These are phyloP conservation scores for Nannizziopsis arthrosporioides DNA, from an alignment of 2,329 filamentous ascomycete genomes.

Conservation along the genomic window DNA sequence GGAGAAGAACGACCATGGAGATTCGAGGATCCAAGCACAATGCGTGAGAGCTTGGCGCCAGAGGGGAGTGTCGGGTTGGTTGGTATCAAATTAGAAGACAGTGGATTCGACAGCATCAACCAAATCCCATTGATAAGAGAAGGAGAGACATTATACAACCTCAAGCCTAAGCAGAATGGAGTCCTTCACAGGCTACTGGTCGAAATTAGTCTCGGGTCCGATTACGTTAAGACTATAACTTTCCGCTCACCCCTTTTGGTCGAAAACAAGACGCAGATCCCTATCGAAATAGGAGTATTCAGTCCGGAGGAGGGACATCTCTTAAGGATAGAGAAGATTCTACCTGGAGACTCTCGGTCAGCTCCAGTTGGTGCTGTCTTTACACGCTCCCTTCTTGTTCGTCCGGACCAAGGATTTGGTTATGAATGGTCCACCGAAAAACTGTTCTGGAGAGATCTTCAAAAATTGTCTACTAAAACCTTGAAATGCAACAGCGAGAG, in stretches of 20 bases:
- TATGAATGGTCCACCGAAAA: slow-evolving; percentile 88
- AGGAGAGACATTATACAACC: slow-evolving; percentile 78
- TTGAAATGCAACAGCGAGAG: slow-evolving; percentile 80
- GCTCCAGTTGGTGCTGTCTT: slow-evolving; percentile 81
- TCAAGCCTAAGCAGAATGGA: slow-evolving; percentile 75
- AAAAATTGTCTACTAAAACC: slow-evolving; percentile 73
- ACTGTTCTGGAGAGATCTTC: slow-evolving; percentile 83
- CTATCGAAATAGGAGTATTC: slow-evolving; percentile 83
- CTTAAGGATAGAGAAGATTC: slow-evolving; percentile 94
- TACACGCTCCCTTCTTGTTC: slow-evolving; percentile 73
- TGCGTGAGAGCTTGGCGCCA: slow-evolving; percentile 80
- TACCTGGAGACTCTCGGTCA: slow-evolving; percentile 78
- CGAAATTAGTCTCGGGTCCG: slow-evolving; percentile 76
- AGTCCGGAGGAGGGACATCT: slow-evolving; percentile 77
- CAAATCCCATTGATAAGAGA: slow-evolving; percentile 88
- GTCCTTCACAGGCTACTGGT: slow-evolving; percentile 82
- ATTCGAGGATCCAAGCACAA: slow-evolving; percentile 92
- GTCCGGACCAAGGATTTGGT: slow-evolving; percentile 90
- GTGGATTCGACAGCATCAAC: slow-evolving; percentile 81
- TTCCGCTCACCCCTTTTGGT: slow-evolving; percentile 82
- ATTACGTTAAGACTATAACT: slow-evolving; percentile 98
- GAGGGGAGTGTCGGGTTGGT: slow-evolving; percentile 73
- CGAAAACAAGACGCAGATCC: slow-evolving; percentile 94
- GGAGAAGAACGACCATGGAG: slow-evolving; percentile 90
- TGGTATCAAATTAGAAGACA: slow-evolving; percentile 74